A percentile compares a stretch with the other conserved stretches of the same genome.
phyloP scores from a whole-genome alignment of 2,329 filamentous ascomycete genomes.

The Trichoderma sp. region DNA sequence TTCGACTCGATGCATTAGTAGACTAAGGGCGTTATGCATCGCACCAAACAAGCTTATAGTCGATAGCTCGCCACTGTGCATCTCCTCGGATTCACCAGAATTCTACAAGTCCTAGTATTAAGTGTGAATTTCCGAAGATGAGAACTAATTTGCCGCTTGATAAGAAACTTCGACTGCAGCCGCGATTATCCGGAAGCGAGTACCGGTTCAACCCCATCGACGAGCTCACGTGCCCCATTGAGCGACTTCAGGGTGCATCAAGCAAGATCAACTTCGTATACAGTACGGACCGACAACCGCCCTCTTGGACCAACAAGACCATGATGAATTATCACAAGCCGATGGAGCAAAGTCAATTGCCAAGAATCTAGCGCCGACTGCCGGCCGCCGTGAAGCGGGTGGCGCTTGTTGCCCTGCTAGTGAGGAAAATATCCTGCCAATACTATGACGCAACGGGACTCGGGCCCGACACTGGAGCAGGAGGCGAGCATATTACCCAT shows the following conservation, averaged over 20 bases:
- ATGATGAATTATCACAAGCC: neutral
- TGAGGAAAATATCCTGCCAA: neutral
- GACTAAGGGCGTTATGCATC: neutral
- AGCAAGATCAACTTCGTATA: neutral
- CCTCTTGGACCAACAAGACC: neutral
- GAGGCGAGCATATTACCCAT: slow-evolving; percentile 7
- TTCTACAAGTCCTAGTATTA: neutral
- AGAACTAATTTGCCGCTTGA: neutral
- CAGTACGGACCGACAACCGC: slow-evolving; percentile 2
- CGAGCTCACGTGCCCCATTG: neutral
- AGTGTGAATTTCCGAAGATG: neutral
- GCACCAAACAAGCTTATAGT: neutral
- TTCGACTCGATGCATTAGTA: neutral
- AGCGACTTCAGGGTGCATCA: neutral
- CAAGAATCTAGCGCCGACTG: slow-evolving; percentile 2
- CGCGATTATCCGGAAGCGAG: neutral
- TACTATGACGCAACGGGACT: neutral
- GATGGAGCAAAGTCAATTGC: neutral
- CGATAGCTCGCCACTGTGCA: neutral
- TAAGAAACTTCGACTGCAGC: neutral
- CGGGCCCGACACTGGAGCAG: neutral
- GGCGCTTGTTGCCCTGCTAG: slow-evolving; percentile 11
- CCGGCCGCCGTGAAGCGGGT: neutral
- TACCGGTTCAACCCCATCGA: neutral
- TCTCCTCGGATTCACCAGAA: neutral